Evolutionary conservation across 352 stramenopile species (phyloP).

Genomic region (Phytophthora melonis): DNA sequence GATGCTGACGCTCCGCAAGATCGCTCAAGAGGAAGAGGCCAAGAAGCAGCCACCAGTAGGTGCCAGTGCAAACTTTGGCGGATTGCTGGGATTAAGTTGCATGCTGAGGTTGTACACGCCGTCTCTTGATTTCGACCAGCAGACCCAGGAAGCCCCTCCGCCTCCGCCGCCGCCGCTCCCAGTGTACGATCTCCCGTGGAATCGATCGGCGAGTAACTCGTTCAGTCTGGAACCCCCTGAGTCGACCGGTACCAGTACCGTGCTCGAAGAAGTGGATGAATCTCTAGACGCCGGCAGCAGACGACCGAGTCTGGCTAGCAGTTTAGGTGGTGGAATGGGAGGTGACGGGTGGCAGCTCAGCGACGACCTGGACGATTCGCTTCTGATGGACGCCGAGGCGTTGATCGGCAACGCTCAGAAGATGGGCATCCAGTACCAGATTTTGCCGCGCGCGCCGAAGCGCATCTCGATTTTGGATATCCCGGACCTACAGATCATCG

Average conservation of each 20-base stretch:
- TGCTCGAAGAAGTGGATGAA: slow-evolving; percentile 41
- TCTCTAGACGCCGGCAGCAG: slow-evolving; percentile 26
- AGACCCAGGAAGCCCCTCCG: slow-evolving; percentile 44
- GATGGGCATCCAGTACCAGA: slow-evolving; percentile 74
- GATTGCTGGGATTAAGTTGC: slow-evolving; percentile 55
- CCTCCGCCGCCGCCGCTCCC: slow-evolving; percentile 21
- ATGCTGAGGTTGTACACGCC: slow-evolving; percentile 67
- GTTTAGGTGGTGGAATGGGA: slow-evolving; percentile 29
- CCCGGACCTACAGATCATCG: slow-evolving; percentile 73
- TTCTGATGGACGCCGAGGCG: slow-evolving; percentile 73
- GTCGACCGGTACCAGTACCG: slow-evolving; percentile 34
- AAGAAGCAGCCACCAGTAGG: slow-evolving; percentile 56
- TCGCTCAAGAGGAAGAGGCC: slow-evolving; percentile 50
- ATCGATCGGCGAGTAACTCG: slow-evolving; percentile 46
- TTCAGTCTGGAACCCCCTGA: slow-evolving; percentile 36
- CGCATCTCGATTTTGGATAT: slow-evolving; percentile 77
- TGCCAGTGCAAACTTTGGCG: slow-evolving; percentile 59
- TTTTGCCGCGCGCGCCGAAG: slow-evolving; percentile 57
- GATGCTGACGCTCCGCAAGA: slow-evolving; percentile 74
- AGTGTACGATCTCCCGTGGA: slow-evolving; percentile 71
- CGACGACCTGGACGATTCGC: slow-evolving; percentile 57
- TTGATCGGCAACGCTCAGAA: slow-evolving; percentile 78
- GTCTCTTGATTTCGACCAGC: slow-evolving; percentile 56
- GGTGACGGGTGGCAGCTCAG: slow-evolving; percentile 29
- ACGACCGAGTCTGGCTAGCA: slow-evolving; percentile 38